Percentiles rank a stretch among this genome's conserved stretches.
phyloP scores from a whole-genome alignment of 2,329 filamentous ascomycete genomes.

The Fusarium avenaceum region DNA sequence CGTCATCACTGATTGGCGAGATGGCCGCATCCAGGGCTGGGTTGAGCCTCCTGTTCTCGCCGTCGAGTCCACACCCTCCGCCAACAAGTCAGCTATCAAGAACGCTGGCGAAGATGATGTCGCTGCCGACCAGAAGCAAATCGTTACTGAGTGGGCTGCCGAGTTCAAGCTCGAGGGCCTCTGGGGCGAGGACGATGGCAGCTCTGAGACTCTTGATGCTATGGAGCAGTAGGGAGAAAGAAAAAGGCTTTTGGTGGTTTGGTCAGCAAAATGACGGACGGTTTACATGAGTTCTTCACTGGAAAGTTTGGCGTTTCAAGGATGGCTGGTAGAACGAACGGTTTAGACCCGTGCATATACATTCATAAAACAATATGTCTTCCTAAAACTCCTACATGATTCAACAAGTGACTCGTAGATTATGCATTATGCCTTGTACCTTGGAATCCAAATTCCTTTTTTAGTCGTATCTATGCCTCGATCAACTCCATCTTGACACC shows the following conservation, averaged over 20 bases:
- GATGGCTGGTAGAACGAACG: conserved; percentile 51
- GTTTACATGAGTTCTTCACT: conserved; percentile 48
- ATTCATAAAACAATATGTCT: conserved; percentile 46
- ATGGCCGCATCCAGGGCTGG: conserved; percentile 95
- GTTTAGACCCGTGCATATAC: conserved; percentile 50
- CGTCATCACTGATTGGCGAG: conserved; percentile 96
- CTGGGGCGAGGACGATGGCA: conserved; percentile 78
- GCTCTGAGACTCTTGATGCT: conserved; percentile 56
- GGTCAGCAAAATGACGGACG: conserved; percentile 46
- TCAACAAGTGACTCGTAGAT: conserved; percentile 32
- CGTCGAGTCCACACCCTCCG: conserved; percentile 58
- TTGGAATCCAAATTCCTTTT: not conserved
- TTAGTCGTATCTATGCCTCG: conserved; percentile 39
- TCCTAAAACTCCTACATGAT: conserved; percentile 39
- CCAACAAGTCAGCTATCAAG: conserved; percentile 54
- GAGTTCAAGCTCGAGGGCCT: conserved; percentile 96
- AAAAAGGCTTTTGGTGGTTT: conserved; percentile 22
- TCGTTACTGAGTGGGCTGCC: conserved; percentile 92
- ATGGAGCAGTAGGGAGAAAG: conserved; percentile 63
- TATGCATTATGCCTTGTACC: conserved; percentile 28
- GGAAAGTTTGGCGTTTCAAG: conserved; percentile 54
- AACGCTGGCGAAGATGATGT: conserved; percentile 60
- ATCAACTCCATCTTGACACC: conserved; percentile 83
- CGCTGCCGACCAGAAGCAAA: conserved; percentile 80
- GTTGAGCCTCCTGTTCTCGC: conserved; percentile 79